These are phyloP conservation scores for Berkeleyomyces rouxiae DNA, from an alignment of 2,329 filamentous ascomycete species.

Conservation along the genomic window DNA sequence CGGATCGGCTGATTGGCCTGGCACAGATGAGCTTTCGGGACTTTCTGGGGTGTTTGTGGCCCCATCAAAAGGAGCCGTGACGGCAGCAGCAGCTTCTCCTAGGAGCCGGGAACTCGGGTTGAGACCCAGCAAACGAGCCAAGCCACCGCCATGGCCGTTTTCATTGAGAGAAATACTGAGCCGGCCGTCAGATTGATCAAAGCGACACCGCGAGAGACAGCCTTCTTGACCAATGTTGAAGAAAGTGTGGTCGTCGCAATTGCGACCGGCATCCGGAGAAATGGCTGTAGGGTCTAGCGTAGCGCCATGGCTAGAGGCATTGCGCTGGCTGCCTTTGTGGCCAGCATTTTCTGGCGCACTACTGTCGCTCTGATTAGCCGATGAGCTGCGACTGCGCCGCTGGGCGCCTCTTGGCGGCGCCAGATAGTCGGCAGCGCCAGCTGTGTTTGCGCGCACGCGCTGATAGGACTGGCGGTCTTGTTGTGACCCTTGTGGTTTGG, in stretches of 20 bases:
- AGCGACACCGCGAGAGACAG: conserved; percentile 45
- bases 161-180: conserved; percentile 58
- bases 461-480: background rate
- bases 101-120: background rate
- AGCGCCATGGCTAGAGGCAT: background rate
- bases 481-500: background rate
- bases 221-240: conserved; percentile 48
- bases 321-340: background rate
- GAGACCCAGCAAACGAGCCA: conserved; percentile 29
- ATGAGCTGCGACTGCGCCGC: background rate
- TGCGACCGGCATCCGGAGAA: background rate
- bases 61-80: background rate
- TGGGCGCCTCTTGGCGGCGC: background rate
- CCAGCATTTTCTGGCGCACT: background rate
- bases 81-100: background rate
- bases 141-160: conserved; percentile 49
- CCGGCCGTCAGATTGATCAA: conserved; percentile 48
- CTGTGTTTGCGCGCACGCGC: background rate
- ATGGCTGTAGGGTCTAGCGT: background rate
- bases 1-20: background rate
- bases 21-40: background rate
- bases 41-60: background rate
- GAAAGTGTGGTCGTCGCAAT: background rate
- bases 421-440: background rate
- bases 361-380: background rate